Evolutionary conservation across 176 grass and related monocot genomes (phyloP).

Genomic region (Saccharum spontaneum): DNA sequence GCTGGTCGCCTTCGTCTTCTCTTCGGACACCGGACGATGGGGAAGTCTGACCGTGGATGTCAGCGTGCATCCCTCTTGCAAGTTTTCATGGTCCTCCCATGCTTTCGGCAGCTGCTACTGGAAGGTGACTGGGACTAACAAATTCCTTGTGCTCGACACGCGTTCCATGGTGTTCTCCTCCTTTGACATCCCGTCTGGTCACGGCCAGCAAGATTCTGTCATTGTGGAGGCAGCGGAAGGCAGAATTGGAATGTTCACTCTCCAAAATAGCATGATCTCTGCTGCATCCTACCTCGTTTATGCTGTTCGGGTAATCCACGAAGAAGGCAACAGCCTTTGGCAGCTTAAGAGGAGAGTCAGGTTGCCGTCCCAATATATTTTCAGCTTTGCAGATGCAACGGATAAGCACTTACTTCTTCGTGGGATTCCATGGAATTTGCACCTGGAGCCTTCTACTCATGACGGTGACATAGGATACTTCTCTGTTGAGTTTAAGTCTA

Average conservation of each 20-base stretch:
- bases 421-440: constrained; percentile 15
- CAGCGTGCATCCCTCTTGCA: not conserved
- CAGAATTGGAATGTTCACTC: constrained; percentile 29
- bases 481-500: constrained; percentile 23
- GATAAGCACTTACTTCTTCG: constrained; percentile 26
- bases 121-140: not conserved
- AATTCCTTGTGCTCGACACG: constrained; percentile 27
- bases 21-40: constrained; percentile 23
- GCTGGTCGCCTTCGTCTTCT: constrained; percentile 40
- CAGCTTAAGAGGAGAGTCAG: constrained; percentile 12
- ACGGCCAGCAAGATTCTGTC: not conserved
- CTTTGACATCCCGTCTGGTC: not conserved
- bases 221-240: constrained; percentile 34
- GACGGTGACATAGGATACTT: constrained; percentile 9
- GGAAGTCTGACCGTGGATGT: not conserved
- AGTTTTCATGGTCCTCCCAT: not conserved
- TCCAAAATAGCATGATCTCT: constrained; percentile 18
- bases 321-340: constrained; percentile 11
- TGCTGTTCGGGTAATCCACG: not conserved
- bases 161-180: constrained; percentile 33
- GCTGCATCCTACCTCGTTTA: not conserved
- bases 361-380: constrained; percentile 12
- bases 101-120: constrained; percentile 35
- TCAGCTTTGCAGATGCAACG: constrained; percentile 27
- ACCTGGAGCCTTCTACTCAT: not conserved